Evolutionary conservation across 805 yeast genomes (phyloP).

Genomic region (Yarrowia sp.): DNA sequence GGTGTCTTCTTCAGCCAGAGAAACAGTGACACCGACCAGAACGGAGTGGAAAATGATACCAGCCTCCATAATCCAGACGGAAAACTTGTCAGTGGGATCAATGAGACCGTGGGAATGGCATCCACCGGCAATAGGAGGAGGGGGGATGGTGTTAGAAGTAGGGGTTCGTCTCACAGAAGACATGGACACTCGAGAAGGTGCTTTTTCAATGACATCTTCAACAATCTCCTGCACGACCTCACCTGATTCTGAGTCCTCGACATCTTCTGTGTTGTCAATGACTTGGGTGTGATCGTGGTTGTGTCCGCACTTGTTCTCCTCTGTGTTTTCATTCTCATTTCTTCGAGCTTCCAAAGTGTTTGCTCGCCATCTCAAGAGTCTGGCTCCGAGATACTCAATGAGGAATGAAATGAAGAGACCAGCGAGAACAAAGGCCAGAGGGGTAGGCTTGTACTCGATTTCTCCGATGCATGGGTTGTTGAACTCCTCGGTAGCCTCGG

Average conservation of each 20-base stretch:
- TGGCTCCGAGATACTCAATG: conserved; percentile 50
- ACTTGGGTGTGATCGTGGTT: background rate
- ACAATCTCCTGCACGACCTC: background rate
- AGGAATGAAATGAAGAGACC: conserved; percentile 50
- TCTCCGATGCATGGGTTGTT: conserved; percentile 61
- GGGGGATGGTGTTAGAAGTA: background rate
- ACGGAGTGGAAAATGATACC: conserved; percentile 83
- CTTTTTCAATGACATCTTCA: conserved; percentile 14
- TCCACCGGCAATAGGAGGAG: conserved; percentile 14
- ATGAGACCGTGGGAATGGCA: conserved; percentile 23
- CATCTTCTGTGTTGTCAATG: background rate
- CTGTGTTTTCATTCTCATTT: background rate
- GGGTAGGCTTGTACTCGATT: conserved; percentile 52
- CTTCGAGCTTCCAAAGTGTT: conserved; percentile 28
- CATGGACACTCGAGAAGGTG: background rate
- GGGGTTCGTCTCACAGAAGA: background rate
- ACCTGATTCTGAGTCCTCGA: background rate
- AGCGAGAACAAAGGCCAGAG: conserved; percentile 48
- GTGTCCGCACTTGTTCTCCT: background rate
- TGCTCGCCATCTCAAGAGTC: conserved; percentile 19
- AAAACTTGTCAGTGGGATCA: conserved; percentile 28
- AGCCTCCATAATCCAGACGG: conserved; percentile 50
- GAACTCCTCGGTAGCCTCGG: conserved; percentile 65
- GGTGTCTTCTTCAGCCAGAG: conserved; percentile 74
- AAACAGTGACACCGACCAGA: conserved; percentile 73